Base-by-base conservation (phyloP, 805 yeast genomes). In the Ogataea trehaloabstinens region DNA sequence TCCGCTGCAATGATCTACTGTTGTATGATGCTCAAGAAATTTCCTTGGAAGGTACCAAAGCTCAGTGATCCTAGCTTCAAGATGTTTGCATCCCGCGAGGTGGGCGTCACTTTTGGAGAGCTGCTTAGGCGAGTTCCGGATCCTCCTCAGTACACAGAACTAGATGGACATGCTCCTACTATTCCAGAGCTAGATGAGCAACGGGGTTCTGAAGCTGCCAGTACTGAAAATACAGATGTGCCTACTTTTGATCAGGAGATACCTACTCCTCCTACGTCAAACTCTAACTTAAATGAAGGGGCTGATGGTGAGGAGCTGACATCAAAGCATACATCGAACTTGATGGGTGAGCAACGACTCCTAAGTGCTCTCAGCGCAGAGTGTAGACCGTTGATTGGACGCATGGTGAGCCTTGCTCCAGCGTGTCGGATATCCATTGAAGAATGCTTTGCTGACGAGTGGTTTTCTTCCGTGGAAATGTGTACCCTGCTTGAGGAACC, bases 41-140 rank as follows among this genome's bases (percentile, higher is more conserved):
- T 89, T 65, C 96, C 96, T 6, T 89, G 96, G 96, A 88, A 87
- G 58, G 86, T 87, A 6, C 96, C 97, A 6, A 83, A 86, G 55
- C 62, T 80, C 36, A 70, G 82, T 35, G 96, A 89, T 61, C 77
- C 80, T 50, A 82, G 93, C 45, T 90, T 89, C 66, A 86, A 85
- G 62, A 60, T 86, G 50, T 90, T 86, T 59, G 83, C 91, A 31
- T 77, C 85, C 19, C 77, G 89, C 21, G 82, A 77, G 49, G 75
- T 81, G 24, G 85, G 85, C 40, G 78, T 71, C 36, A 76, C 89
- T 0, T 65, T 85, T 44, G 79, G 81, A 48, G 80, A 83, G 19
- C 56, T 81, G 35, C 69, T 82, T 41, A 73, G 79, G 42, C 63
- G 68, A 42, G 62, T 76, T 6, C 83, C 84, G 10, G 74, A 70